These are phyloP conservation scores for Ceriops decandra DNA, from an alignment of 345 rosid species.

Conservation along the genomic window DNA sequence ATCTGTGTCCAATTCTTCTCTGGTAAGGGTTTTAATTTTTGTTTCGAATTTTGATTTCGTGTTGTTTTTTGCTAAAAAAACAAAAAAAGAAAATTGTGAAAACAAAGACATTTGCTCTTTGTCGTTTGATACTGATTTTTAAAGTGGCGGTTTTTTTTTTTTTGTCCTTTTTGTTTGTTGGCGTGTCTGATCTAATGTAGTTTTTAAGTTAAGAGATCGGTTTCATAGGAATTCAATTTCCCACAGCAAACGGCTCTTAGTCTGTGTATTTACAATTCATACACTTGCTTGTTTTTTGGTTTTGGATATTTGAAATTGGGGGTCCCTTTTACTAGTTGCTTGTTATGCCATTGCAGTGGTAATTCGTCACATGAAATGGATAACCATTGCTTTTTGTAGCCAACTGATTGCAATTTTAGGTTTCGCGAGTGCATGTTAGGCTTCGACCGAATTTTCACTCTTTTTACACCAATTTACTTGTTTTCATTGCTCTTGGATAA, in stretches of 20 bases:
- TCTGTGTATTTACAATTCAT: background rate
- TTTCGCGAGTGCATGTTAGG: background rate
- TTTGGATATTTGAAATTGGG: background rate
- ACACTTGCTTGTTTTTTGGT: no score
- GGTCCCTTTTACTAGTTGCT: background rate
- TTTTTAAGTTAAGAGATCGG: conserved; percentile 31
- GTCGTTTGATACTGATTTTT: background rate
- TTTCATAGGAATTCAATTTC: conserved; percentile 16
- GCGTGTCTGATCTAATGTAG: conserved; percentile 15
- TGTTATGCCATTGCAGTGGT: background rate
- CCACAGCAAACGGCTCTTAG: conserved; percentile 7
- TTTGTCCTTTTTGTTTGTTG: background rate
- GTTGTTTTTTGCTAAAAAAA: no score
- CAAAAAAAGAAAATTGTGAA: no score
- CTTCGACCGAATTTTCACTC: no score
- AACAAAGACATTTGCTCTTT: background rate
- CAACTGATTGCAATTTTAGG: background rate
- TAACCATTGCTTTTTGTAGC: background rate
- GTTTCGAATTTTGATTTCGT: background rate
- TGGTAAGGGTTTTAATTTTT: conserved; percentile 27
- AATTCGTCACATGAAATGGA: background rate
- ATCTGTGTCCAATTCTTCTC: conserved; percentile 29
- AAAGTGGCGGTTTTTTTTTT: background rate
- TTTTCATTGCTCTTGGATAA: no score
- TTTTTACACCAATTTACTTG: no score